Evolutionary conservation across 2,329 filamentous ascomycete genomes (phyloP).

Genomic region (Rhinocladiella mackenziei): DNA sequence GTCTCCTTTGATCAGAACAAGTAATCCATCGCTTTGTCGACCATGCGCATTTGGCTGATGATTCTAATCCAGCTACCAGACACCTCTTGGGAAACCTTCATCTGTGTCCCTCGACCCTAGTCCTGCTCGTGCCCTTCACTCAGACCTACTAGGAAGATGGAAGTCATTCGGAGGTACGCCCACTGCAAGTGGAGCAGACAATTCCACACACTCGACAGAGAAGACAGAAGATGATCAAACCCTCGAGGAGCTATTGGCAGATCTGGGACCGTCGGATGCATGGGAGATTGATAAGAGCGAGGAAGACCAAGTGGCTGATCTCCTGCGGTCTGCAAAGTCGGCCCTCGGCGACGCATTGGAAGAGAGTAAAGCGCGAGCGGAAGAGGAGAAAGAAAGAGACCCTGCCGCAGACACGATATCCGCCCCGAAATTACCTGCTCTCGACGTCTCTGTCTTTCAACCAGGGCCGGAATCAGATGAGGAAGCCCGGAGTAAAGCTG

Average conservation of each 20-base stretch:
- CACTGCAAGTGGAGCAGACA: neutral
- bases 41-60: constrained; percentile 12
- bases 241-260: constrained; percentile 33
- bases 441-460: constrained; percentile 26
- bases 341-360: constrained; percentile 18
- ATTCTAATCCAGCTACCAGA: constrained; percentile 12
- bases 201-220: constrained; percentile 4
- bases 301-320: constrained; percentile 29
- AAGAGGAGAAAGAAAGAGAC: constrained; percentile 11
- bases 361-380: constrained; percentile 3
- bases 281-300: constrained; percentile 28
- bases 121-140: constrained; percentile 24
- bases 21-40: constrained; percentile 18
- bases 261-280: constrained; percentile 32
- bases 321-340: constrained; percentile 29
- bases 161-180: constrained; percentile 21
- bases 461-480: constrained; percentile 18
- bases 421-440: constrained; percentile 8
- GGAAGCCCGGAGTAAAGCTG: constrained; percentile 12
- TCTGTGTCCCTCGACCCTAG: constrained; percentile 12
- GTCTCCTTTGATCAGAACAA: constrained; percentile 33
- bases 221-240: constrained; percentile 30
- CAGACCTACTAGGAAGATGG: constrained; percentile 27
- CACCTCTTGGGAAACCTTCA: constrained; percentile 3
- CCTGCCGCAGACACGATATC: neutral